Evolutionary conservation across 2,329 filamentous ascomycete genomes (phyloP).

Genomic region (Fusarium subglutinans): DNA sequence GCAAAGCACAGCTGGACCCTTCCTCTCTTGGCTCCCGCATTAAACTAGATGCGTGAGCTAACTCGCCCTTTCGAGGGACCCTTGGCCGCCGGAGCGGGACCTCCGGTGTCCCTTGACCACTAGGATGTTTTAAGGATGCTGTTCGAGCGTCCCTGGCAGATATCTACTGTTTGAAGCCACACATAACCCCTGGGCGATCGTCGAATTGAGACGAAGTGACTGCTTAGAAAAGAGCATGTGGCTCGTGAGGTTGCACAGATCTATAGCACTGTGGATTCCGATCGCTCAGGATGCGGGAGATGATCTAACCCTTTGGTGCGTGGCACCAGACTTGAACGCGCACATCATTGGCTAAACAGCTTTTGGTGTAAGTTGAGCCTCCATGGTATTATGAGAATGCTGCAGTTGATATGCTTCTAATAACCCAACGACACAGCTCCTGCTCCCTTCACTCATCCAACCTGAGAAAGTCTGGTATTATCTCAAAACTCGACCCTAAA

Average conservation of each 20-base stretch:
- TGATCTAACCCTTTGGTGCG: not conserved
- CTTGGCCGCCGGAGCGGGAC: conserved; percentile 1
- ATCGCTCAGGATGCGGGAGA: not conserved
- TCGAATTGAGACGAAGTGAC: not conserved
- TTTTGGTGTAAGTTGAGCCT: not conserved
- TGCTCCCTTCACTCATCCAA: not conserved
- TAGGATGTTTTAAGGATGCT: conserved; percentile 4
- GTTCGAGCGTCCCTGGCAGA: not conserved
- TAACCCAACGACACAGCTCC: not conserved
- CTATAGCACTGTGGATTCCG: conserved; percentile 13
- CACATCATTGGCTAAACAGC: not conserved
- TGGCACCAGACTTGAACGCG: not conserved
- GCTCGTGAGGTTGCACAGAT: conserved; percentile 20
- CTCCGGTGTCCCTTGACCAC: conserved; percentile 1
- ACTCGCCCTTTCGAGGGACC: not conserved
- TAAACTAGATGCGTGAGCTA: not conserved
- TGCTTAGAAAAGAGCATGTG: not conserved
- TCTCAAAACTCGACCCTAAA: not conserved
- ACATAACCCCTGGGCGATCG: not conserved
- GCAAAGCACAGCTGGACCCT: not conserved
- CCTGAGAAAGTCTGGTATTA: not conserved
- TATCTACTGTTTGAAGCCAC: not conserved
- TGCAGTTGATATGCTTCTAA: not conserved
- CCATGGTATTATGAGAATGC: not conserved
- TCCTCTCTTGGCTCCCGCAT: not conserved